A percentile compares a stretch with the other conserved stretches of the same genome.
These are phyloP conservation scores for Isabelozyma rhagii DNA, from an alignment of 805 yeast genomes.

Conservation along the genomic window DNA sequence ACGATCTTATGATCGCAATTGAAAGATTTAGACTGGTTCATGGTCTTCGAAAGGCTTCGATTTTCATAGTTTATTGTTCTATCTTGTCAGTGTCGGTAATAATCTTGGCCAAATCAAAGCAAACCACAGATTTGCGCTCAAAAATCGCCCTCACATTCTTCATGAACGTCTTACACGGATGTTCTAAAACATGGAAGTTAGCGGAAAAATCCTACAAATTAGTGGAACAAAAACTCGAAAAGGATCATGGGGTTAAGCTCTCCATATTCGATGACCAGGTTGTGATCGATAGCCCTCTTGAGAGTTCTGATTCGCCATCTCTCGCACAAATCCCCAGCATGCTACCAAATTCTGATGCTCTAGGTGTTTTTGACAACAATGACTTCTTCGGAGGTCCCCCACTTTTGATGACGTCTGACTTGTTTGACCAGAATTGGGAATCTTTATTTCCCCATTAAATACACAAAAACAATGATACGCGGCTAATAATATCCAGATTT, in stretches of 20 bases:
- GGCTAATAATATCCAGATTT: not conserved
- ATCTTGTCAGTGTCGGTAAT: constrained; percentile 42
- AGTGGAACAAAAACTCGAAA: constrained; percentile 35
- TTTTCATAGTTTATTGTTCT: constrained; percentile 46
- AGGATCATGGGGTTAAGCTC: not conserved
- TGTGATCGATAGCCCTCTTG: not conserved
- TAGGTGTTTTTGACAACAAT: constrained; percentile 18
- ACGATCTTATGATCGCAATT: constrained; percentile 39
- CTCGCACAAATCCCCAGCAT: not conserved
- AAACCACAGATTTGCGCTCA: constrained; percentile 22
- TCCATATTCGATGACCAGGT: not conserved
- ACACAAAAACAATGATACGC: not conserved
- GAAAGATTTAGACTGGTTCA: constrained; percentile 34
- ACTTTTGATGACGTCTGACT: constrained; percentile 49
- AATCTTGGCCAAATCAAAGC: constrained; percentile 26
- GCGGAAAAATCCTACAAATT: constrained; percentile 44
- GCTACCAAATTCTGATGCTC: not conserved
- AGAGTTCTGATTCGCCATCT: not conserved
- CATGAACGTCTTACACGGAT: constrained; percentile 35
- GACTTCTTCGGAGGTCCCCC: constrained; percentile 53
- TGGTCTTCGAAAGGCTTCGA: constrained; percentile 32
- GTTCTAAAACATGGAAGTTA: constrained; percentile 46
- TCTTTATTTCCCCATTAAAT: constrained; percentile 35
- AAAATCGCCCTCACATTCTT: constrained; percentile 30
- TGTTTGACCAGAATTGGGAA: constrained; percentile 48